A percentile compares a stretch with the other conserved stretches of the same genome.
Evolutionary conservation across 2,329 filamentous ascomycete species (phyloP).

Genomic region (Verticillium longisporum): DNA sequence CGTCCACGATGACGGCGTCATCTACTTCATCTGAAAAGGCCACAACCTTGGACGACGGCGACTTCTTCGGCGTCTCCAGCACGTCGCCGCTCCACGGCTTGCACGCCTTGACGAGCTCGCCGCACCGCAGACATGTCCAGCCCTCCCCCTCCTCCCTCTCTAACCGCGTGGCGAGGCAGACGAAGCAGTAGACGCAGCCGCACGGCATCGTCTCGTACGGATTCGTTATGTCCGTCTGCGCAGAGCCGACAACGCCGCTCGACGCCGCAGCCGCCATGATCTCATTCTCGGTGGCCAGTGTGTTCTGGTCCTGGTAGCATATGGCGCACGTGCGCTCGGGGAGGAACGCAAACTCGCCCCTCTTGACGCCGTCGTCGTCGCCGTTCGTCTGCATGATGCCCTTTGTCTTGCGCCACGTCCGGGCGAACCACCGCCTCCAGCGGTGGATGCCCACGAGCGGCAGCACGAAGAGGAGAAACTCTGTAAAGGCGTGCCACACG

Average conservation of each 20-base stretch:
- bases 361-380: slow-evolving; percentile 35
- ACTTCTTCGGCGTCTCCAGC: slow-evolving; percentile 47
- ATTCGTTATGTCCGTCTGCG: slow-evolving; percentile 90
- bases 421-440: slow-evolving; percentile 84
- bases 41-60: slow-evolving; percentile 46
- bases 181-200: slow-evolving; percentile 91
- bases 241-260: slow-evolving; percentile 77
- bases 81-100: slow-evolving; percentile 90
- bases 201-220: slow-evolving; percentile 89
- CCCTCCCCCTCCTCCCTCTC: slow-evolving; percentile 92
- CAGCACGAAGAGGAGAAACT: slow-evolving; percentile 95
- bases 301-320: slow-evolving; percentile 91
- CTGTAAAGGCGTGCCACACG: slow-evolving; percentile 99
- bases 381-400: slow-evolving; percentile 47
- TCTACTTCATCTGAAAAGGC: slow-evolving; percentile 52
- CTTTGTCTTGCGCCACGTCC: slow-evolving; percentile 78
- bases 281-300: slow-evolving; percentile 65
- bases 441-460: slow-evolving; percentile 90
- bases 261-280: slow-evolving; percentile 63
- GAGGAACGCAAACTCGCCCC: slow-evolving; percentile 75
- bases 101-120: slow-evolving; percentile 76
- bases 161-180: slow-evolving; percentile 83
- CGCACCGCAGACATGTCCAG: slow-evolving; percentile 86
- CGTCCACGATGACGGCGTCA: background rate
- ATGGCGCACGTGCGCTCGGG: slow-evolving; percentile 94